Evolutionary conservation across 2,329 filamentous ascomycete species (phyloP).

Genomic region (Fusarium albosuccineum): DNA sequence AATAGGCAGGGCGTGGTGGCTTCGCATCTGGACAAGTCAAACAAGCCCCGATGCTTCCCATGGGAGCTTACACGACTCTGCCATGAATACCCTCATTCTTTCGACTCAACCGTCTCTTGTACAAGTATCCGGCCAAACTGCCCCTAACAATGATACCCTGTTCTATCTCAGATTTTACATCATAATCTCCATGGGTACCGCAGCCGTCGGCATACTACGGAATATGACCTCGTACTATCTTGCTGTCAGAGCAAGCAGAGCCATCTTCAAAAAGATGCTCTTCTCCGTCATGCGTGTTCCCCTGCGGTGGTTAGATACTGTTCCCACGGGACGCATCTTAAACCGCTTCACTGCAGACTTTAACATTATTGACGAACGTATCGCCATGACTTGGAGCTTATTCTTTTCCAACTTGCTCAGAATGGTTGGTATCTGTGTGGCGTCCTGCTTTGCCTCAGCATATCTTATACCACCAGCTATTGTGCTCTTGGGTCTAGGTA

Average conservation of each 20-base stretch:
- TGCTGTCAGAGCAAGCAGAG: constrained; percentile 74
- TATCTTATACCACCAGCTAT: constrained; percentile 72
- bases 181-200: constrained; percentile 72
- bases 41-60: background rate
- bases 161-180: constrained; percentile 79
- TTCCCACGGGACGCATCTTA: constrained; percentile 79
- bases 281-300: constrained; percentile 76
- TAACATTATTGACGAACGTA: constrained; percentile 75
- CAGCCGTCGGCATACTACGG: constrained; percentile 69
- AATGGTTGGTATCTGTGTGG: constrained; percentile 74
- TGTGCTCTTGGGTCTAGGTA: constrained; percentile 67
- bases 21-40: constrained; percentile 70
- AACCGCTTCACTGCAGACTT: constrained; percentile 85
- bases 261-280: constrained; percentile 74
- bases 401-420: constrained; percentile 69
- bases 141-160: constrained; percentile 55
- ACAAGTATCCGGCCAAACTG: constrained; percentile 51
- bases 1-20: constrained; percentile 70
- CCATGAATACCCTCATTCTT: constrained; percentile 56
- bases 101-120: constrained; percentile 59
- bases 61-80: constrained; percentile 45
- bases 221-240: constrained; percentile 73
- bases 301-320: constrained; percentile 82
- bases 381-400: constrained; percentile 73
- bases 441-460: constrained; percentile 75